Conservation (phyloP, 495 filamentous ascomycete genomes). For the Aspergillus baeticus region DNA sequence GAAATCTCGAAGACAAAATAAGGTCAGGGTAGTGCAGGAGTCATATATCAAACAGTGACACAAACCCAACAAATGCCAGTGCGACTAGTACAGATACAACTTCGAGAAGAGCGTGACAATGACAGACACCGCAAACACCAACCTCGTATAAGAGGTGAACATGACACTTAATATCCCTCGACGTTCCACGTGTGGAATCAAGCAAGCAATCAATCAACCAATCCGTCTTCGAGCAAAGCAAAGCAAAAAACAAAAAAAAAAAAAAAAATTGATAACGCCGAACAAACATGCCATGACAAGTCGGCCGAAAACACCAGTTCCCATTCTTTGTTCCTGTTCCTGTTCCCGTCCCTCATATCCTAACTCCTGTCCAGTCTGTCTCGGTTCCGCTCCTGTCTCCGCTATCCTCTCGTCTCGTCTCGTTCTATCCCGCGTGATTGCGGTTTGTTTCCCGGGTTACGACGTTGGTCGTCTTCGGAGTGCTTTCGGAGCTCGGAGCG, state of each 20-base stretch:
- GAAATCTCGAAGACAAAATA: neutral
- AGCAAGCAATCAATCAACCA: slow-evolving; percentile 12
- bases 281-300: slow-evolving; percentile 13
- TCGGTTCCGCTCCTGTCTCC: no score
- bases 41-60: slow-evolving; percentile 1
- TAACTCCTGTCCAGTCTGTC: no score
- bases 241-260: slow-evolving; percentile 7
- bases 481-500: no score
- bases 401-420: no score
- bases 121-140: slow-evolving; percentile 4
- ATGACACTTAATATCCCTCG: slow-evolving; percentile 3
- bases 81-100: slow-evolving; percentile 11
- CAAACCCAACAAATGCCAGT: neutral
- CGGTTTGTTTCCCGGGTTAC: no score
- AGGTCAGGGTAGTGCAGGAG: neutral
- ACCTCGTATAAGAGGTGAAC: slow-evolving; percentile 3
- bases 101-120: no score
- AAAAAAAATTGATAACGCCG: slow-evolving; percentile 9
- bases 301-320: no score
- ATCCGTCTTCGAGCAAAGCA: neutral
- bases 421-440: no score
- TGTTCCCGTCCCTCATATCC: no score
- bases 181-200: slow-evolving; percentile 18
- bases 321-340: no score
- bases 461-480: neutral